phyloP scores from a whole-genome alignment of 2,329 filamentous ascomycete genomes.

The Fusarium pininemorale region DNA sequence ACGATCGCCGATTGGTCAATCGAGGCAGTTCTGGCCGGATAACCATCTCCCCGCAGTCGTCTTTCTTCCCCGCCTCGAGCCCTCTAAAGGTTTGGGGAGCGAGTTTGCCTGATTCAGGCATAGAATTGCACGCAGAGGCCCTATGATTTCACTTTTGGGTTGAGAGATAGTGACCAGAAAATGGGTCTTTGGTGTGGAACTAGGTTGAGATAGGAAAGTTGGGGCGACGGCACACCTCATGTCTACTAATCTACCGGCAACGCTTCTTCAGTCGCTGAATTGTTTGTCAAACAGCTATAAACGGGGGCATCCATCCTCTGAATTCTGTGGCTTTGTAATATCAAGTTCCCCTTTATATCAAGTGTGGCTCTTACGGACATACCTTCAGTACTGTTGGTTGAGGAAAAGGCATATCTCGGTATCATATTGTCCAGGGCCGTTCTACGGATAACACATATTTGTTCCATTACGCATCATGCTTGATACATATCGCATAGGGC shows the following conservation, averaged over 20 bases:
- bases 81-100: slow-evolving; percentile 8
- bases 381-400: neutral
- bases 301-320: neutral
- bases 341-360: neutral
- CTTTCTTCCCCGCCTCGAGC: slow-evolving; percentile 10
- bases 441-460: neutral
- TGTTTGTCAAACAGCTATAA: neutral
- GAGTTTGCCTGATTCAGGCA: slow-evolving; percentile 24
- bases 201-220: slow-evolving; percentile 38
- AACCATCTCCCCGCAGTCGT: slow-evolving; percentile 16
- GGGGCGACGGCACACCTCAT: slow-evolving; percentile 21
- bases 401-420: neutral
- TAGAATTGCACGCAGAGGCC: slow-evolving; percentile 11
- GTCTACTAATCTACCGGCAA: neutral
- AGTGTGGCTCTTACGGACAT: neutral
- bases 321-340: neutral
- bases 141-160: neutral
- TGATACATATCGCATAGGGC: neutral
- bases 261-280: neutral
- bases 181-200: slow-evolving; percentile 13
- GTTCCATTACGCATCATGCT: neutral
- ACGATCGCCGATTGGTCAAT: slow-evolving; percentile 16
- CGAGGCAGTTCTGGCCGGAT: neutral
- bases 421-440: neutral
- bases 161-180: neutral